Conservation (phyloP, 2,329 filamentous ascomycete genomes). For the Aspergillus bombycis region DNA sequence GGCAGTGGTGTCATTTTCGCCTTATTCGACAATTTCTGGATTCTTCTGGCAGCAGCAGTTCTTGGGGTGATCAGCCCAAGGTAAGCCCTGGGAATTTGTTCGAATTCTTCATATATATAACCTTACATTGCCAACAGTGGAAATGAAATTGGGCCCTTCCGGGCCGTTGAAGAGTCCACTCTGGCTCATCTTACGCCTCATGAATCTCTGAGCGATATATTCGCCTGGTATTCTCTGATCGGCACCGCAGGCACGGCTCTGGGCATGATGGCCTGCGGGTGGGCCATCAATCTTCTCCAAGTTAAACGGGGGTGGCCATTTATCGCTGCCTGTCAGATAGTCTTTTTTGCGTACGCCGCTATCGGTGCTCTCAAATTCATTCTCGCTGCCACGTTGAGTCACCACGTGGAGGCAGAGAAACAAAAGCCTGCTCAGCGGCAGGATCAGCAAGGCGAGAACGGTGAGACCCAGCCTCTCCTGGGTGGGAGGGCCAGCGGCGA, state of each 20-base stretch:
- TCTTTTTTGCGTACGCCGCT: conserved; percentile 62
- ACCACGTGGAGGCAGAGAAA: conserved; percentile 47
- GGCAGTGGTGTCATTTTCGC: conserved; percentile 59
- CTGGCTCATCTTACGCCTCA: conserved; percentile 63
- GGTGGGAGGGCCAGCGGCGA: conserved; percentile 19
- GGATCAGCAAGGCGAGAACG: conserved; percentile 20
- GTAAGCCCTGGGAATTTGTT: conserved; percentile 20
- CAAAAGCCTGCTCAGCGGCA: conserved; percentile 23
- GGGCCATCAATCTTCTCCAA: conserved; percentile 58
- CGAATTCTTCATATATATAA: background rate
- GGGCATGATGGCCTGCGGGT: conserved; percentile 63
- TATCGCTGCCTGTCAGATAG: conserved; percentile 54
- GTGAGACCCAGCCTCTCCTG: conserved; percentile 43
- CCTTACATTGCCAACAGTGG: conserved; percentile 41
- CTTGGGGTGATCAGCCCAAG: conserved; percentile 64
- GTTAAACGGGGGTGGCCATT: conserved; percentile 47
- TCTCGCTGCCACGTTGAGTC: conserved; percentile 55
- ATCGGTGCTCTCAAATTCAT: conserved; percentile 62
- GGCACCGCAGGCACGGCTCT: conserved; percentile 64
- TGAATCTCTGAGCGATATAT: conserved; percentile 62
- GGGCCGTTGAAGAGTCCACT: conserved; percentile 68
- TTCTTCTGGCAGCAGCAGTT: conserved; percentile 60
- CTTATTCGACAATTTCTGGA: conserved; percentile 61
- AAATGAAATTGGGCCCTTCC: conserved; percentile 69
- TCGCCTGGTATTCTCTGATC: conserved; percentile 62